Evolutionary conservation across 1,284 basidiomycete genomes (phyloP), one percentile per base, ranked within the genome.

Genomic region (Pseudozyma flocculosa): DNA sequence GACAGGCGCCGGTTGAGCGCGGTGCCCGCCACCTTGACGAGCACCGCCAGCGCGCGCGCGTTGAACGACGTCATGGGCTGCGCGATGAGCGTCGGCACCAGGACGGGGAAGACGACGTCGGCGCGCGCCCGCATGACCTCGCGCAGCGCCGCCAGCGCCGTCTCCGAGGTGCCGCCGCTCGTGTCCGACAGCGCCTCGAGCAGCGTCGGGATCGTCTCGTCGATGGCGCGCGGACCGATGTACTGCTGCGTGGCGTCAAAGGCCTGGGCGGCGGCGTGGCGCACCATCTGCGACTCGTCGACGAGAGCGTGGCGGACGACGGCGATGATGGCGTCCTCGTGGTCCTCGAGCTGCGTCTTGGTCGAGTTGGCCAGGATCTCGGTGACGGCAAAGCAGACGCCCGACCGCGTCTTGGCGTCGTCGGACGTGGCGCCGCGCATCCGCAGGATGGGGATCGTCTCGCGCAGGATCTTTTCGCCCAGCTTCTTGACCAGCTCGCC

Each of bases 51-150:
- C 3, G 94, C 94, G 18, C 88, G 86, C n/a, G 90, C 91, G 75
- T 98, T 97, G 86, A 96, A 96, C 3, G 88, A 86, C 2, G 90
- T 88, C 84, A 98, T 93, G 0, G 94, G 94, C 34, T 85, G 85
- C 5, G 87, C 85, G 36, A 90, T 92, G 60, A 98, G 83, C 7
- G 92, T 93, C 0, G 94, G 95, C 45, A 98, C 90, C 48, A 98
- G 82, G n/a, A 95, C 89, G 0, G 95, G 95, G 89, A 98, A 97
- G 45, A 99, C 93, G 14, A 89, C 92, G 41, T 76, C 73, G 11
- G 72, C 54, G 19, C 70, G 68, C 26, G 73, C 72, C 18, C 75
- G 65, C 67, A 78, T 75, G 21, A 97, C 90, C 81, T 98, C 95
- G 67, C 85, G 87, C 45, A 98, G 81, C 1, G 95, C 95, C 42